Base-by-base conservation (phyloP, 2,329 filamentous ascomycete genomes). In the Fusarium pilosicola region DNA sequence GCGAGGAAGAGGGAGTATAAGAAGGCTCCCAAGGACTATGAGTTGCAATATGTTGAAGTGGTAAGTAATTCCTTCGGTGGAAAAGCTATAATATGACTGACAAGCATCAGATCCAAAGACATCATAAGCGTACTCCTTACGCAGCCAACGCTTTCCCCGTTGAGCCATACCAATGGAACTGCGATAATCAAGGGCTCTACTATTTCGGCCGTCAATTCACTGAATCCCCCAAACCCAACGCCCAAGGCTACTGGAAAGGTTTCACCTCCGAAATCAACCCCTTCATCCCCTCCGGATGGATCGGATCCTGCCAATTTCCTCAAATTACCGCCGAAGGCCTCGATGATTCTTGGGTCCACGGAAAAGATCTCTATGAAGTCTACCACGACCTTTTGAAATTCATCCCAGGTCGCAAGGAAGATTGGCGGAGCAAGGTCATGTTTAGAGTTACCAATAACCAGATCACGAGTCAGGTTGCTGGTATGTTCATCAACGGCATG, bases 111-210 rank as follows among this genome's bases (percentile, higher is more conserved):
- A 92, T 95, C 56, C 94, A 96, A 78, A 89, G 94, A 58, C 94
- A 96, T 79, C 94, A 96, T 82, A 96, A 96, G 80, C 89, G 94
- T 28, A 96, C 93, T 0, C 93, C 93, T 0, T 96, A 96, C 79
- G 89, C 92, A 4, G 86, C 88, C 60, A 97, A 96, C 79, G 89
- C 90, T 0, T 96, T 96, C 76, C 93, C 93, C 0, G 84, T 88
- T 2, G 94, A 96, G 79, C 84, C 89, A 0, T 93, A 94, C 78
- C 83, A 84, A 24, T 96, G 93, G 94, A 82, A 92, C 78, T 96
- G 94, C 80, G 84, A 89, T 63, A 90, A 94, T 71, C 86, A 91
- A 75, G 91, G 87, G 0, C 86, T 95, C 4, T 94, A 90, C 81
- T 91, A 91, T 81, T 94, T 92, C 73, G 91, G 89, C 17, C 83